Evolutionary conservation across 192 early-diverging fungal species (phyloP).

Genomic region (Podila verticillata): DNA sequence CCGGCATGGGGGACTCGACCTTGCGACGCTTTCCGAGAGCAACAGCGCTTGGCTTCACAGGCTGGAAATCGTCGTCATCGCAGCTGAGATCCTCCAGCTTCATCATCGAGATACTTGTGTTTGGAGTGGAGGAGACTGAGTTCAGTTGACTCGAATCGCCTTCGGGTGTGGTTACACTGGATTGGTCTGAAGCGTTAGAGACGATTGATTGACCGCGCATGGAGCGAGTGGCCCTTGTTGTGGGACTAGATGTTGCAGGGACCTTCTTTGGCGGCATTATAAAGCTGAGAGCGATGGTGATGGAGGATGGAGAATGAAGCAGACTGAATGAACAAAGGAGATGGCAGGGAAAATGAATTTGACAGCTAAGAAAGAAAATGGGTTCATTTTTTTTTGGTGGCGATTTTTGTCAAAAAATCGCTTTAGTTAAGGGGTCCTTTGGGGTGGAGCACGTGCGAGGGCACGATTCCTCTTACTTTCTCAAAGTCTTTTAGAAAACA

Average conservation of each 20-base stretch:
- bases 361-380: neutral
- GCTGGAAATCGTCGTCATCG: conserved; percentile 1
- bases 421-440: too few species aligned
- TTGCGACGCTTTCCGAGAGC: conserved; percentile 36
- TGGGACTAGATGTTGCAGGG: neutral
- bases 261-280: conserved; percentile 46
- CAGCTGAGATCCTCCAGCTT: conserved; percentile 10
- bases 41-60: conserved; percentile 16
- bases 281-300: neutral
- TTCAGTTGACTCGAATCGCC: conserved; percentile 20
- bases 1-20: conserved; percentile 7
- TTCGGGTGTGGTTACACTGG: neutral
- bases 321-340: neutral
- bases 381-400: conserved; percentile 10
- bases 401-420: conserved; percentile 16
- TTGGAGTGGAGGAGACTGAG: conserved; percentile 27
- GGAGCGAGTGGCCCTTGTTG: conserved; percentile 11
- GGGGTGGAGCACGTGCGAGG: too few species aligned
- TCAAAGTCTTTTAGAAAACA: too few species aligned
- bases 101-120: conserved; percentile 21
- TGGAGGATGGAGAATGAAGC: neutral
- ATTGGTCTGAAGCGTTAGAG: neutral
- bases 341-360: neutral
- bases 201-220: conserved; percentile 7
- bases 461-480: too few species aligned